phyloP scores from a whole-genome alignment of 2,329 filamentous ascomycete species.

The Xylaria hypoxylon region DNA sequence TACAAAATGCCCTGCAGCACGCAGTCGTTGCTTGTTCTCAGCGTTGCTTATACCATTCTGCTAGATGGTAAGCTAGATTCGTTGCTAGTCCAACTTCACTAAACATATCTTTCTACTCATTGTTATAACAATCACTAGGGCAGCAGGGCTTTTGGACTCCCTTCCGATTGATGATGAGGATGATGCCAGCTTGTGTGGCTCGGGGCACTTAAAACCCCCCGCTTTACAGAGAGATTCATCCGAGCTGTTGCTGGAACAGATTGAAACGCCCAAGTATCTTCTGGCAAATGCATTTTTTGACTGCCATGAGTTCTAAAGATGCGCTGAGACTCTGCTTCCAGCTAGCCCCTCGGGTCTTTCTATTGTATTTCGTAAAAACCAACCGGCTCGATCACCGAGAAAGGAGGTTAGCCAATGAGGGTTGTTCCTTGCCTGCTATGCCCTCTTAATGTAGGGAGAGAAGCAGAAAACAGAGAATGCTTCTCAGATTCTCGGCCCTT shows the following conservation, averaged over 20 bases:
- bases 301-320: conserved; percentile 25
- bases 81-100: not conserved
- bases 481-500: not conserved
- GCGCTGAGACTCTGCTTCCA: conserved; percentile 18
- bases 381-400: not conserved
- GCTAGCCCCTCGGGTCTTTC: not conserved
- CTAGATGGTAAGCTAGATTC: conserved; percentile 16
- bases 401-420: conserved; percentile 18
- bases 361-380: not conserved
- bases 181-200: not conserved
- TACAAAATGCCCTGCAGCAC: conserved; percentile 1
- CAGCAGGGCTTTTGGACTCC: conserved; percentile 13
- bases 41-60: conserved; percentile 20
- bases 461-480: conserved; percentile 18
- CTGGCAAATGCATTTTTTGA: conserved; percentile 25
- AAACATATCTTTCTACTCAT: not conserved
- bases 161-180: not conserved
- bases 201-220: not conserved
- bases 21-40: conserved; percentile 17
- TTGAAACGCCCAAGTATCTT: conserved; percentile 18
- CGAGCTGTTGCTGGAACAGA: conserved; percentile 2
- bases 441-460: conserved; percentile 15
- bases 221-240: not conserved
- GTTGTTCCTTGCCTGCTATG: conserved; percentile 19
- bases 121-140: not conserved